phyloP scores from a whole-genome alignment of 1,139 yeast genomes.

The Geotrichum phurueaensis region DNA sequence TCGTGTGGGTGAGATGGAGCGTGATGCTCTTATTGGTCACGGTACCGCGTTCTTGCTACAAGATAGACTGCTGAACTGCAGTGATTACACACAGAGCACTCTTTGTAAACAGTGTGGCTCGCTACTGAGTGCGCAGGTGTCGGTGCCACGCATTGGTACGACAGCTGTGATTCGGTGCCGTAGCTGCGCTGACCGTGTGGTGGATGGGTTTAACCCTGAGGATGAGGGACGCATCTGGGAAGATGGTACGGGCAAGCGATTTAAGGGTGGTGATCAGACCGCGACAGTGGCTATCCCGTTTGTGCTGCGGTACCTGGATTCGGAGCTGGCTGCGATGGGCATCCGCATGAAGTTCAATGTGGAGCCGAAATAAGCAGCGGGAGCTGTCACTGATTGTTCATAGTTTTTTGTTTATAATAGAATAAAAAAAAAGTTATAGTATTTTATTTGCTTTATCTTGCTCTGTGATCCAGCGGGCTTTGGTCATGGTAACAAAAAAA shows the following conservation, averaged over 20 bases:
- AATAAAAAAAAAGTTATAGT: background rate
- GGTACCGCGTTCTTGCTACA: slow-evolving; percentile 96
- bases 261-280: slow-evolving; percentile 85
- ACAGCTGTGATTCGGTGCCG: slow-evolving; percentile 79
- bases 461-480: background rate
- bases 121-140: slow-evolving; percentile 75
- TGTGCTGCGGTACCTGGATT: slow-evolving; percentile 88
- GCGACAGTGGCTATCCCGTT: slow-evolving; percentile 96
- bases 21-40: slow-evolving; percentile 97
- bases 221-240: slow-evolving; percentile 89
- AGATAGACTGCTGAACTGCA: slow-evolving; percentile 90
- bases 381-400: background rate
- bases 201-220: slow-evolving; percentile 40
- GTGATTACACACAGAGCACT: slow-evolving; percentile 89
- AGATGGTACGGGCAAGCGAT: slow-evolving; percentile 90
- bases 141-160: slow-evolving; percentile 87
- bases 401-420: slow-evolving; percentile 1
- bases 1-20: slow-evolving; percentile 99
- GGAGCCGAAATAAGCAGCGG: slow-evolving; percentile 31
- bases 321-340: slow-evolving; percentile 98
- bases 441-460: background rate
- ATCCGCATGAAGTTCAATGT: slow-evolving; percentile 85
- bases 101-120: slow-evolving; percentile 94
- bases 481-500: no score
- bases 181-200: slow-evolving; percentile 71